Evolutionary conservation across 208 protist genomes (phyloP).

Genomic region (Acanthamoeba triangularis): DNA sequence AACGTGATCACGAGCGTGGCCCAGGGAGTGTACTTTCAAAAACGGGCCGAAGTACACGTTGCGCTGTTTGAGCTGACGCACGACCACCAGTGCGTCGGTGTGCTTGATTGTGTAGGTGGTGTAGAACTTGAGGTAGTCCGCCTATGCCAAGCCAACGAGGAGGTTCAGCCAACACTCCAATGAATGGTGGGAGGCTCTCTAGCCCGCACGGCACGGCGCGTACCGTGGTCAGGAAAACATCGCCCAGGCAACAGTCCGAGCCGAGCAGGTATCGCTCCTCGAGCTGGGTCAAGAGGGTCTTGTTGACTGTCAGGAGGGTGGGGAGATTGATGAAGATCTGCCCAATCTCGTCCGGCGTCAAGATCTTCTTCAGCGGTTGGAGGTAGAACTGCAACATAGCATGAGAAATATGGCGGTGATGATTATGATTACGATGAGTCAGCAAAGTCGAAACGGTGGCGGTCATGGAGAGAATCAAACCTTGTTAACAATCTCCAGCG

Average conservation of each 20-base stretch:
- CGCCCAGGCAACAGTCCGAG: conserved; percentile 6
- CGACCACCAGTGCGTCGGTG: conserved; percentile 21
- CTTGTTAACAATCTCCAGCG: conserved; percentile 23
- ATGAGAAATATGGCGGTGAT: background rate
- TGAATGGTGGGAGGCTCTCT: too few species aligned
- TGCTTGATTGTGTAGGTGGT: conserved; percentile 70
- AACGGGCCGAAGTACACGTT: conserved; percentile 27
- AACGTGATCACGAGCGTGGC: background rate
- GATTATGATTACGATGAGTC: background rate
- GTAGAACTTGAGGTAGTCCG: conserved; percentile 76
- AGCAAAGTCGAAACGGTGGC: too few species aligned
- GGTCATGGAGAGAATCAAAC: background rate
- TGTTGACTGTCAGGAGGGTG: conserved; percentile 46
- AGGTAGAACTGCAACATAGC: conserved; percentile 24
- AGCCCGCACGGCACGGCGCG: background rate
- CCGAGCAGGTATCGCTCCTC: conserved; percentile 30
- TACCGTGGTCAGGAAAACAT: conserved; percentile 61
- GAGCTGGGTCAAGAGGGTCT: conserved; percentile 28
- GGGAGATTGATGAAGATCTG: conserved; percentile 67
- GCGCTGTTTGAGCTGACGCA: conserved; percentile 37
- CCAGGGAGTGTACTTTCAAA: background rate
- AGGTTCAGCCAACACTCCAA: background rate
- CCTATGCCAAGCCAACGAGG: background rate
- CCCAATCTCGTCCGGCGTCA: background rate
- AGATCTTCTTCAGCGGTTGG: conserved; percentile 49